Base-by-base conservation (phyloP, 1,284 basidiomycete species). In the Melampsora americana region DNA sequence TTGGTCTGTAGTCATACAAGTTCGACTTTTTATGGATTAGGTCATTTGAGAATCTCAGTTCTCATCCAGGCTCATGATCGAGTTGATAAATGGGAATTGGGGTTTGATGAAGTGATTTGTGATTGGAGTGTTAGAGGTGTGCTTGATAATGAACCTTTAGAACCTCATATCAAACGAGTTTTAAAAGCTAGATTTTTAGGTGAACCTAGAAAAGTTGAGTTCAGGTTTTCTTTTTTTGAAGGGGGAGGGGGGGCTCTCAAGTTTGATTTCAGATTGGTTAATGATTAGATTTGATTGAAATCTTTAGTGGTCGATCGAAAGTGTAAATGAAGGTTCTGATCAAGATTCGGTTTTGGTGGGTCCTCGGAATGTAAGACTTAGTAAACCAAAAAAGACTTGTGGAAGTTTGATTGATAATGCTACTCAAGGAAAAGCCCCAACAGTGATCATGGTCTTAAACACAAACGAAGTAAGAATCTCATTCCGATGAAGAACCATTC, bases 381-480 rank as follows among this genome's bases (percentile, higher is more conserved):
- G 42, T 14, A 28, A 59, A 39, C 67, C 56, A 30, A 69, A 35
- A 59, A 30, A 39, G 18, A 59, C n/a, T 11, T 56, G 23, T 6
- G 53, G 53, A 23, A 23, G 67, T 35, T 23, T 32, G 6, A 69
- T 59, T 39, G 48, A 67, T 48, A 7, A 28, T 53, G 50, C 59
- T 32, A n/a, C 28, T 16, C 44, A 35, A 32, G 67, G 50, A 0
- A 59, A 69, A 39, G 67, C 48, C n/a, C 50, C 42, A 5, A 69
- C 67, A 23, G 67, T 53, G 35, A 32, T 69, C 28, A 48, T 69
- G 23, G 67, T 69, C 16, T 39, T 69, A 26, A 69, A 39, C 18
- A 69, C 67, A 2, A 69, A 59, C 32, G 48, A 69, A 50, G 67
- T 39, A 14, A 32, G 26, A 5, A 9, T n/a, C 16, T n/a, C n/a